These are phyloP conservation scores for Fagus crenata DNA, from an alignment of 306 rosid species.

Conservation along the genomic window DNA sequence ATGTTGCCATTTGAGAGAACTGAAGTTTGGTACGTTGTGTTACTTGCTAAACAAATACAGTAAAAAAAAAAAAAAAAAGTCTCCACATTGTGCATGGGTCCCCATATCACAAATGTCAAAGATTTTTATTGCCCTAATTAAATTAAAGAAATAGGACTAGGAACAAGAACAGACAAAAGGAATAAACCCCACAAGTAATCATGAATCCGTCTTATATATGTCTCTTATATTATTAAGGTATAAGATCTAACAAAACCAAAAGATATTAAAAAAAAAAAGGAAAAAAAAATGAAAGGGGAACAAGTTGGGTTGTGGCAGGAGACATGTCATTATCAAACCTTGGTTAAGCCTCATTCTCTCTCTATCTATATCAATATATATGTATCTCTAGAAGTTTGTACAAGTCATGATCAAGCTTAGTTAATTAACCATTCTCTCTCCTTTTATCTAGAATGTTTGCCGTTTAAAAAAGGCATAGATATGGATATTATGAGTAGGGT, in stretches of 20 bases:
- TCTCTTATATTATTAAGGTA: slow-evolving; percentile 26
- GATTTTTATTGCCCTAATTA: slow-evolving; percentile 8
- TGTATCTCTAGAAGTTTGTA: background rate
- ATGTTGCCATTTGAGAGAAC: too few relatives aligned
- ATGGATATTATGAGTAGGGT: slow-evolving; percentile 39
- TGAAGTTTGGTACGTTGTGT: too few relatives aligned
- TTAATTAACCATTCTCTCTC: slow-evolving; percentile 11
- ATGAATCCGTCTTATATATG: slow-evolving; percentile 34
- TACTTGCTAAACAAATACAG: too few relatives aligned
- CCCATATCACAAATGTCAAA: background rate
- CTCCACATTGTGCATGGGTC: slow-evolving; percentile 6
- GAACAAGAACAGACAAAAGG: slow-evolving; percentile 47
- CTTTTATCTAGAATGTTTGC: slow-evolving; percentile 41
- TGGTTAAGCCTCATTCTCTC: slow-evolving; percentile 19
- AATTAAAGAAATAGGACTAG: slow-evolving; percentile 14
- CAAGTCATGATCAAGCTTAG: slow-evolving; percentile 27
- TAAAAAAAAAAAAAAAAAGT: too few relatives aligned
- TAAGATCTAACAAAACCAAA: background rate
- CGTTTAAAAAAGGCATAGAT: slow-evolving; percentile 20
- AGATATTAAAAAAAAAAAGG: background rate
- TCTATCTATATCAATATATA: slow-evolving; percentile 2
- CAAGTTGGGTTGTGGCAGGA: slow-evolving; percentile 43
- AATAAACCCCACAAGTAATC: slow-evolving; percentile 37
- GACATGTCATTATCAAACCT: slow-evolving; percentile 51
- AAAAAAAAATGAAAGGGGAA: slow-evolving; percentile 23